phyloP scores from a whole-genome alignment of 139 green algal genomes.

The Chlorella sp. region DNA sequence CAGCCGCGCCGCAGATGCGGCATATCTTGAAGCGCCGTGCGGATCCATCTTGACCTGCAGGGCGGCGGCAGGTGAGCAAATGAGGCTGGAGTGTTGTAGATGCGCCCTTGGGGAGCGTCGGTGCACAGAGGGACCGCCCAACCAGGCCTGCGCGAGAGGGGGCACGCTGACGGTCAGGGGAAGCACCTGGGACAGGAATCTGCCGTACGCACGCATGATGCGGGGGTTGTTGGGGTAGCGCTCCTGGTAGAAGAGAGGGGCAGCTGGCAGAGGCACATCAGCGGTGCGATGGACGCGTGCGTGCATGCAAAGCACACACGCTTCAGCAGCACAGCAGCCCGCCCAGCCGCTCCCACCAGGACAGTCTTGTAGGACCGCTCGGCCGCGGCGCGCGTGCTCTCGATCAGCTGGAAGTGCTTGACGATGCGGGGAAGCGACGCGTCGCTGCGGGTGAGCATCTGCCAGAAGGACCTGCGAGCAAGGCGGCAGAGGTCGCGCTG shows the following conservation, averaged over 20 bases:
- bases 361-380: slow-evolving; percentile 4
- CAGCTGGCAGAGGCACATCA: background rate
- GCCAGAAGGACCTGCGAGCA: slow-evolving; percentile 3
- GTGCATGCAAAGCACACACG: background rate
- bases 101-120: no score
- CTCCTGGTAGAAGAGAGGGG: background rate
- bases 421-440: background rate
- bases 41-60: slow-evolving; percentile 15
- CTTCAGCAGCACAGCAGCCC: background rate
- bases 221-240: slow-evolving; percentile 15
- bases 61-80: no score
- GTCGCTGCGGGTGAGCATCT: slow-evolving; percentile 14
- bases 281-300: background rate
- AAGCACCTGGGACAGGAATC: slow-evolving; percentile 12
- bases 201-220: slow-evolving; percentile 10
- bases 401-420: background rate
- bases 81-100: no score
- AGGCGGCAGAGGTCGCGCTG: no score
- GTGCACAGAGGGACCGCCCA: no score
- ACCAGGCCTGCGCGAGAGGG: no score
- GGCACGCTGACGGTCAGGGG: no score
- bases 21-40: background rate
- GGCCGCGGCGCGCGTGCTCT: background rate
- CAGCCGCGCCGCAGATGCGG: background rate
- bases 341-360: background rate